Conservation (phyloP, 345 rosid species). For the Sisymbrium irio region DNA sequence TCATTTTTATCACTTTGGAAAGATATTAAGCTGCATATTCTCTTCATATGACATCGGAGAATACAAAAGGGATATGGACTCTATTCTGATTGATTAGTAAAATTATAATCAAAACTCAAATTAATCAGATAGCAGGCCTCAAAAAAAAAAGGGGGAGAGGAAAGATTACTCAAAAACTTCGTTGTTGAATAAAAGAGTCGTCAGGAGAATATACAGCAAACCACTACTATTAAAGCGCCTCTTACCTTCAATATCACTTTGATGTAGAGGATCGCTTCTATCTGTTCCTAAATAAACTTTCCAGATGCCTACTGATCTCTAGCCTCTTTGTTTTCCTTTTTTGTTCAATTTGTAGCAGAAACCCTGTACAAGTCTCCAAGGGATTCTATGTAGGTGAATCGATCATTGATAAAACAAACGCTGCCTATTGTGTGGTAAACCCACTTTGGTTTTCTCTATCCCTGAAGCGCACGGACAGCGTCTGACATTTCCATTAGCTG, state of each 20-base stretch:
- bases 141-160: neutral
- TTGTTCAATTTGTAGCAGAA: slow-evolving; percentile 3
- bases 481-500: slow-evolving; percentile 63
- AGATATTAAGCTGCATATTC: neutral
- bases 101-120: neutral
- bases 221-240: slow-evolving; percentile 8
- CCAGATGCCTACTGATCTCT: slow-evolving; percentile 20
- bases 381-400: slow-evolving; percentile 33
- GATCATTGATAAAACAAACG: slow-evolving; percentile 9
- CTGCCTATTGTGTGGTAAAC: slow-evolving; percentile 10
- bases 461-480: slow-evolving; percentile 51
- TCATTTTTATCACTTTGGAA: no score
- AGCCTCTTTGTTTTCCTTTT: neutral
- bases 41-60: neutral
- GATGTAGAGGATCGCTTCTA: slow-evolving; percentile 3
- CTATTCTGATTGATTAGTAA: neutral
- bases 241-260: neutral
- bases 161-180: slow-evolving; percentile 10
- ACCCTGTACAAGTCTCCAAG: slow-evolving; percentile 36
- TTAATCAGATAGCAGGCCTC: neutral
- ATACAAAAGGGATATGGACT: neutral
- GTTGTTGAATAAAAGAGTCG: neutral
- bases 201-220: slow-evolving; percentile 24
- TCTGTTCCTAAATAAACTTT: slow-evolving; percentile 32
- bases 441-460: slow-evolving; percentile 34